phyloP scores from a whole-genome alignment of 1,139 yeast genomes.

The Debaryomyces psychrophilus region DNA sequence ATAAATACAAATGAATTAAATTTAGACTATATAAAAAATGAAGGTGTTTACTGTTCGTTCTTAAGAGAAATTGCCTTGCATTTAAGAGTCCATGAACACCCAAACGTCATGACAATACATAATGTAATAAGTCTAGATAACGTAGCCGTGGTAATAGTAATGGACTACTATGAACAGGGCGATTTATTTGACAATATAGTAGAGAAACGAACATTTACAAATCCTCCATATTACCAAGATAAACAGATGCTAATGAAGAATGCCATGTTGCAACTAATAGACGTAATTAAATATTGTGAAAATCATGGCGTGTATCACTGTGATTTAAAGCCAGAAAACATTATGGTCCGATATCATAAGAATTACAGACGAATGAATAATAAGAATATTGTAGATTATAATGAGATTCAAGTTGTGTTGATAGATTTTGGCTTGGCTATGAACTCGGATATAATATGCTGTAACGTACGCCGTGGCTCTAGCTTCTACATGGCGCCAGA shows the following conservation, averaged over 20 bases:
- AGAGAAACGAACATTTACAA: conserved; percentile 58
- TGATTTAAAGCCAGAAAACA: conserved; percentile 89
- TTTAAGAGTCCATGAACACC: conserved; percentile 73
- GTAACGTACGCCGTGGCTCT: conserved; percentile 83
- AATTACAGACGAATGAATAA: conserved; percentile 25
- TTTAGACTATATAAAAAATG: conserved; percentile 45
- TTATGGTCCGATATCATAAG: conserved; percentile 53
- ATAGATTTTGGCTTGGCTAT: conserved; percentile 91
- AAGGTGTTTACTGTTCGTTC: conserved; percentile 49
- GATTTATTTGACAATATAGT: conserved; percentile 83
- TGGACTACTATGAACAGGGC: conserved; percentile 84
- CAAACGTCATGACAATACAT: conserved; percentile 74
- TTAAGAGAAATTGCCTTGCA: conserved; percentile 75
- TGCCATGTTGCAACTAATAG: conserved; percentile 75
- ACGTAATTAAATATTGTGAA: conserved; percentile 73
- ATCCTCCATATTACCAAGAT: conserved; percentile 38
- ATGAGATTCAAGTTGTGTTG: conserved; percentile 60
- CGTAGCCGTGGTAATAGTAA: conserved; percentile 64
- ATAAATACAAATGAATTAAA: conserved; percentile 32
- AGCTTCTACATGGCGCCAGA: conserved; percentile 95
- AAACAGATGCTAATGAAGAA: conserved; percentile 57
- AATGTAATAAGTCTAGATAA: conserved; percentile 64
- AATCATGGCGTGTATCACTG: conserved; percentile 74
- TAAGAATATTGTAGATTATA: conserved; percentile 42
- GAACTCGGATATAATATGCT: conserved; percentile 56